Evolutionary conservation across 2,329 filamentous ascomycete species (phyloP).

Genomic region (Sporothrix schenckii): DNA sequence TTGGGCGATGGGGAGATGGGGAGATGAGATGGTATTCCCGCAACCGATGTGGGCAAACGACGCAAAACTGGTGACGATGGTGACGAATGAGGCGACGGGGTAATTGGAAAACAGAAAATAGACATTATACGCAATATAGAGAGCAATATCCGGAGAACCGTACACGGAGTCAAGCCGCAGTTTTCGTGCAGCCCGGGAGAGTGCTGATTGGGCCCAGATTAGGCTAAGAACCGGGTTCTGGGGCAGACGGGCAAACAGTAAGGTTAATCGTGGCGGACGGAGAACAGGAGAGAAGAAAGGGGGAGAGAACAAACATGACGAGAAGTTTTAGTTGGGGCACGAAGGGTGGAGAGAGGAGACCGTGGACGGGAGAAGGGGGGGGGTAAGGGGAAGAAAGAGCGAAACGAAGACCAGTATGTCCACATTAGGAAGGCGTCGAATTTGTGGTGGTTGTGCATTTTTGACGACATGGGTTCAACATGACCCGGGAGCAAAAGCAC

Average conservation of each 20-base stretch:
- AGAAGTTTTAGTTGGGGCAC: too few relatives aligned
- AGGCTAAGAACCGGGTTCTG: conserved; percentile 29
- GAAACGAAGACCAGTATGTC: not conserved
- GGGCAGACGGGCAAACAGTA: conserved; percentile 12
- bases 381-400: not conserved
- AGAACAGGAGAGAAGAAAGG: not conserved
- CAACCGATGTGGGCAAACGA: not conserved
- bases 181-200: conserved; percentile 13
- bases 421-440: conserved; percentile 7
- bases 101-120: not conserved
- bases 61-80: not conserved
- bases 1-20: not conserved
- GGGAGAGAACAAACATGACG: not conserved
- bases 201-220: conserved; percentile 5
- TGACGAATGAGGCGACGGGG: not conserved
- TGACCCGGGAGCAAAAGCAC: not conserved
- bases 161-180: not conserved
- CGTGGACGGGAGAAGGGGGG: too few relatives aligned
- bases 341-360: too few relatives aligned
- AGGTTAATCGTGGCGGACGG: conserved; percentile 12
- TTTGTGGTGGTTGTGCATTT: not conserved
- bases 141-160: conserved; percentile 14
- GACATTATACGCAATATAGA: not conserved
- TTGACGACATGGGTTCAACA: not conserved
- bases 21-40: not conserved